Base-by-base conservation (phyloP, 148 eudicot genomes). In the Polygonum aviculare region DNA sequence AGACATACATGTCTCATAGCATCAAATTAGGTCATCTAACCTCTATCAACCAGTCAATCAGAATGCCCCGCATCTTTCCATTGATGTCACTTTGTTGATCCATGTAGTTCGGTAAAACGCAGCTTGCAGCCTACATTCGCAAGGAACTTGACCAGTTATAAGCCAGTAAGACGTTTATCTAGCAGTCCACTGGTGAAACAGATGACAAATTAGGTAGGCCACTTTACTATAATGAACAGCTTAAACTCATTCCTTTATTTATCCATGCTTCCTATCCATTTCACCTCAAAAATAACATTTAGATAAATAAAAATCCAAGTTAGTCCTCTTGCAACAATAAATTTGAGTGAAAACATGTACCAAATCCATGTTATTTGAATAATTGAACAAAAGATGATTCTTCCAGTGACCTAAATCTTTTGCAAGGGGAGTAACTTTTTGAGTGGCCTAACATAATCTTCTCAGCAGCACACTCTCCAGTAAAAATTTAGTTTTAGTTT, bases 41-140 rank as follows among this genome's bases (percentile, higher is more conserved):
- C 98, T 94, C 98, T 69, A 94, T 88, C 69, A 94, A 88, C 98
- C 98, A 94, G 75, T 94, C 97, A 38, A 94, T 86, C n/a, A 94
- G 90, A 77, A 94, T 88, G 22, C 85, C 90, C 81, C 98, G 84
- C 98, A 94, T 94, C 83, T 77, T 88, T 51, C 85, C 93, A 31
- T 91, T 94, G 52, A 94, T 83, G 76, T 94, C 98, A 41, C 65
- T 73, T 80, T 94, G 98, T 41, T 19, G 78, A 0, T 79, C 85
- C 95, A 94, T 94, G 36, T 90, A 94, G 73, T 85, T 83, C 36
- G 93, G 76, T 5, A 81, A 81, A 74, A 85, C 90, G 72, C 88
- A 85, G 75, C 90, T 80, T 41, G 81, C 73, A 69, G 49, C 76
- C 96, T 91, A 85, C 85, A 85, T 52, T 54, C 16, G 41, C 11